phyloP scores from a whole-genome alignment of 1,284 basidiomycete species.

The Ustilago lituana region DNA sequence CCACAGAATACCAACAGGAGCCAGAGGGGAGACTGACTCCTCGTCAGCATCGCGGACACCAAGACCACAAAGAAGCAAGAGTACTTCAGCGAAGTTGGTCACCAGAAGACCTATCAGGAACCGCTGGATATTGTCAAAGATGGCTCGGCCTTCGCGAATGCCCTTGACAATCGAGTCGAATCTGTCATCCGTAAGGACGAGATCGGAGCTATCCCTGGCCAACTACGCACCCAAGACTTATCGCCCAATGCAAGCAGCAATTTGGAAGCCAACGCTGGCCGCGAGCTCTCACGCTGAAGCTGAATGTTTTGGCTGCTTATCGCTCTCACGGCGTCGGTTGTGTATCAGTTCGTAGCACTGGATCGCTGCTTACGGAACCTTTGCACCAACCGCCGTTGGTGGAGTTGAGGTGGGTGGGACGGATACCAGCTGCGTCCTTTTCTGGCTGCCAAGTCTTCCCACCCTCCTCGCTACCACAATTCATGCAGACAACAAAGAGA shows the following conservation, averaged over 20 bases:
- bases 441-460: constrained; percentile 12
- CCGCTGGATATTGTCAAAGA: constrained; percentile 63
- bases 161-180: constrained; percentile 61
- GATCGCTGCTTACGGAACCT: no score
- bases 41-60: constrained; percentile 54
- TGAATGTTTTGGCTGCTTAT: no score
- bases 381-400: no score
- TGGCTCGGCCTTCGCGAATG: constrained; percentile 57
- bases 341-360: no score
- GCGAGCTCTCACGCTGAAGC: no score
- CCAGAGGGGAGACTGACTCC: constrained; percentile 59
- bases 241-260: no score
- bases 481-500: not conserved
- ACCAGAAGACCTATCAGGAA: constrained; percentile 61
- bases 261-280: no score
- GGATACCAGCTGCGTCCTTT: no score
- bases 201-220: constrained; percentile 71
- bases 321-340: no score
- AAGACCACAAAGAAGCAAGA: constrained; percentile 58
- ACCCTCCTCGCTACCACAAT: not conserved
- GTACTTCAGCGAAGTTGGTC: constrained; percentile 61
- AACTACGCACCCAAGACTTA: constrained; percentile 79
- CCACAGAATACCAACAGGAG: constrained; percentile 61
- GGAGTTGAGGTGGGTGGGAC: no score
- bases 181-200: constrained; percentile 62